A percentile compares a stretch with the other conserved stretches of the same genome.
Conservation (phyloP, 1,284 basidiomycete genomes). For the Ceratobasidium sp. region DNA sequence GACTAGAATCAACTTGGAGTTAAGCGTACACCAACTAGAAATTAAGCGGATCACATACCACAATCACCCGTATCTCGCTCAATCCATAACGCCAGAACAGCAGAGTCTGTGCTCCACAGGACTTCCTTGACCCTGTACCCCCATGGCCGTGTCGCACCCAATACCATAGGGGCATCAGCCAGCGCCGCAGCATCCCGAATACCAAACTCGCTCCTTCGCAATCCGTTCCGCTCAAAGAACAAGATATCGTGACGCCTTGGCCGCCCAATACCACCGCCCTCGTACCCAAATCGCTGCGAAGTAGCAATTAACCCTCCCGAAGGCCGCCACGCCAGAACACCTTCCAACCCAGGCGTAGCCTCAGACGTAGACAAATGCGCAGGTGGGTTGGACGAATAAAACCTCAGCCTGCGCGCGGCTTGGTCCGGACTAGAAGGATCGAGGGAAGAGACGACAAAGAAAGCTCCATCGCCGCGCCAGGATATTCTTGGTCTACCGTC, state of each 20-base stretch:
- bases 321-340: conserved; percentile 87
- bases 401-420: conserved; percentile 16
- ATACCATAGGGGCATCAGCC: conserved; percentile 54
- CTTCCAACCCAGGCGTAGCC: conserved; percentile 84
- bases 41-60: conserved; percentile 62
- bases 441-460: conserved; percentile 86
- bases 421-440: conserved; percentile 53
- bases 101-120: conserved; percentile 91
- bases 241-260: conserved; percentile 86
- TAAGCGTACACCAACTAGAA: neutral
- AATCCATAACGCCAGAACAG: conserved; percentile 87
- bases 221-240: conserved; percentile 95
- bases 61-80: conserved; percentile 75
- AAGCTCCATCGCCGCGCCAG: conserved; percentile 94
- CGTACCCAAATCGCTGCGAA: conserved; percentile 84
- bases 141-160: conserved; percentile 58
- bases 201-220: conserved; percentile 91
- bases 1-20: conserved; percentile 62
- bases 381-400: conserved; percentile 67
- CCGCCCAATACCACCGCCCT: conserved; percentile 75
- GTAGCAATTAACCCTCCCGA: conserved; percentile 87
- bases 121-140: conserved; percentile 81
- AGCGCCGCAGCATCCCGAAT: conserved; percentile 65
- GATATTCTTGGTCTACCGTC: conserved; percentile 80
- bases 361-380: conserved; percentile 89